Conservation (phyloP, 179 eudicot species). For the Pouteria campechiana region DNA sequence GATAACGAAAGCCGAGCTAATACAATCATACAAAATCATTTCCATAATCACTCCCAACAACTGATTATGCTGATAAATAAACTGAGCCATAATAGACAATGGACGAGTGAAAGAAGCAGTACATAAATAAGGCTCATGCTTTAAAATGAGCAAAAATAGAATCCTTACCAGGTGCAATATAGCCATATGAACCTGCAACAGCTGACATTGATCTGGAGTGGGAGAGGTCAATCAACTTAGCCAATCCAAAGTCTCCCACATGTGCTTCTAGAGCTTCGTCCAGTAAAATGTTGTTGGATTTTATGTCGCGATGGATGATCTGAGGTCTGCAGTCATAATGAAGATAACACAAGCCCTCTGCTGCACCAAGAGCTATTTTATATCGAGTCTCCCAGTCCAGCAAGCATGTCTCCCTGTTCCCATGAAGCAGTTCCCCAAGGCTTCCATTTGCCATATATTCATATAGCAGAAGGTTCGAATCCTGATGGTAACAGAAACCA, state of each 20-base stretch:
- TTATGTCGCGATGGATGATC: slow-evolving; percentile 44
- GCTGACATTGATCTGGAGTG: slow-evolving; percentile 45
- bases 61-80: no score
- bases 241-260: slow-evolving; percentile 55
- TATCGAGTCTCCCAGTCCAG: slow-evolving; percentile 41
- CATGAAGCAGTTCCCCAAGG: slow-evolving; percentile 36
- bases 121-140: no score
- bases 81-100: no score
- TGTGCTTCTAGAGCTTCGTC: slow-evolving; percentile 34
- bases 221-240: slow-evolving; percentile 43
- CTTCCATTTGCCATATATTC: slow-evolving; percentile 48
- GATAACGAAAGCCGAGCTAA: no score
- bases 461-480: slow-evolving; percentile 32
- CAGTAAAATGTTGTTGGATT: slow-evolving; percentile 41
- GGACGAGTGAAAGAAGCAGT: no score
- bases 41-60: no score
- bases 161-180: slow-evolving; percentile 57
- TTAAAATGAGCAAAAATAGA: no score
- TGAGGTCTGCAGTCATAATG: slow-evolving; percentile 44
- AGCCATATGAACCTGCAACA: slow-evolving; percentile 65
- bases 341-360: slow-evolving; percentile 46
- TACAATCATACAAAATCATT: no score
- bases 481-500: slow-evolving; percentile 55
- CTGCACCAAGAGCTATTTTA: slow-evolving; percentile 47
- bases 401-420: slow-evolving; percentile 8